These are phyloP conservation scores for Olyra latifolia DNA, from an alignment of 176 grass and related monocot species.

Conservation along the genomic window DNA sequence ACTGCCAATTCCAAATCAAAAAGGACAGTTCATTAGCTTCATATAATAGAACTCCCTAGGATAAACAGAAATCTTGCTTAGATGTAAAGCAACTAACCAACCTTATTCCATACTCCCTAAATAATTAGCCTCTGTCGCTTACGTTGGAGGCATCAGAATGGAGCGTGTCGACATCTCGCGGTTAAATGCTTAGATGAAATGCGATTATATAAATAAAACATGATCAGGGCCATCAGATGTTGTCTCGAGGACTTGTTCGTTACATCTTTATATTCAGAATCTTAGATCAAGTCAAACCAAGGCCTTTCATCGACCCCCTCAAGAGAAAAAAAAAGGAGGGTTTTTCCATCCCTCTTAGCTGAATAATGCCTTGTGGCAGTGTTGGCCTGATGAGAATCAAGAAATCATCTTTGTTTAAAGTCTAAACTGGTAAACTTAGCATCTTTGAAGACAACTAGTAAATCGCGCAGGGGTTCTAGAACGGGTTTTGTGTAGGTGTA, in stretches of 20 bases:
- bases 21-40: conserved; percentile 39
- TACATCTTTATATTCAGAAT: conserved; percentile 30
- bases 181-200: neutral
- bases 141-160: conserved; percentile 6
- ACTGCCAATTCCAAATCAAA: conserved; percentile 22
- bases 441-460: too few species aligned
- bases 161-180: neutral
- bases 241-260: neutral
- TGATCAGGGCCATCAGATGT: conserved; percentile 2
- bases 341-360: neutral
- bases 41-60: conserved; percentile 39
- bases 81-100: conserved; percentile 36
- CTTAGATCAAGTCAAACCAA: conserved; percentile 13
- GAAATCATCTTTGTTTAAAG: neutral
- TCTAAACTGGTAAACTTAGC: too few species aligned
- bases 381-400: neutral
- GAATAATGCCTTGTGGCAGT: conserved; percentile 3
- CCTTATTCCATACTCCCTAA: conserved; percentile 14
- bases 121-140: conserved; percentile 24
- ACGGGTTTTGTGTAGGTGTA: too few species aligned
- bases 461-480: too few species aligned
- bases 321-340: neutral
- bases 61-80: conserved; percentile 39
- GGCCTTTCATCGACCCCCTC: conserved; percentile 5
- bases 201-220: conserved; percentile 13